Evolutionary conservation across 306 rosid genomes (phyloP).

Genomic region (Pterocarpus macrocarpus): DNA sequence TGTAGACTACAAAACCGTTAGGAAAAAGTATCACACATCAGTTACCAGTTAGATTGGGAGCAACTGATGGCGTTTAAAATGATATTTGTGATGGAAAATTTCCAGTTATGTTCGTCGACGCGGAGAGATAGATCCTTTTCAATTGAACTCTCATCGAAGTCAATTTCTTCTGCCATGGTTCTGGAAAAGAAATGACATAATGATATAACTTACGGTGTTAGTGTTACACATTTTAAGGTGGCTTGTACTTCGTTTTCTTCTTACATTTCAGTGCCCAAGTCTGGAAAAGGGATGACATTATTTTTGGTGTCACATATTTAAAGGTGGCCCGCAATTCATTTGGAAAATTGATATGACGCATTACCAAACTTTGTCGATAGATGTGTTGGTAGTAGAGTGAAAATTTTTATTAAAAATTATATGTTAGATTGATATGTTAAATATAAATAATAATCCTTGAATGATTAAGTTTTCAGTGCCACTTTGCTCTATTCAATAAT

Average conservation of each 20-base stretch:
- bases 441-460: no score
- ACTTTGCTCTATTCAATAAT: no score
- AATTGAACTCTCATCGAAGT: neutral
- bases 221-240: constrained; percentile 5
- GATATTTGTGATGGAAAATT: neutral
- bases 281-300: constrained; percentile 8
- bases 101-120: constrained; percentile 4
- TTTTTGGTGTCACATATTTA: neutral
- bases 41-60: neutral
- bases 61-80: constrained; percentile 7
- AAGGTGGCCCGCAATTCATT: neutral
- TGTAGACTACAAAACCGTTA: neutral
- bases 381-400: neutral
- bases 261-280: neutral
- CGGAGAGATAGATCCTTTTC: neutral
- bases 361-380: neutral
- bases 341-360: neutral
- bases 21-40: neutral
- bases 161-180: neutral
- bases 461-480: no score
- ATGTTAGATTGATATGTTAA: no score
- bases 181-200: constrained; percentile 4
- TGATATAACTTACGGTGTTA: neutral
- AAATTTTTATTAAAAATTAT: no score
- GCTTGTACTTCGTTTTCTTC: neutral